Evolutionary conservation across 371 early-diverging fungal species (phyloP), one percentile per base, ranked within the genome.

Genomic region (Saksenaea oblongispora): DNA sequence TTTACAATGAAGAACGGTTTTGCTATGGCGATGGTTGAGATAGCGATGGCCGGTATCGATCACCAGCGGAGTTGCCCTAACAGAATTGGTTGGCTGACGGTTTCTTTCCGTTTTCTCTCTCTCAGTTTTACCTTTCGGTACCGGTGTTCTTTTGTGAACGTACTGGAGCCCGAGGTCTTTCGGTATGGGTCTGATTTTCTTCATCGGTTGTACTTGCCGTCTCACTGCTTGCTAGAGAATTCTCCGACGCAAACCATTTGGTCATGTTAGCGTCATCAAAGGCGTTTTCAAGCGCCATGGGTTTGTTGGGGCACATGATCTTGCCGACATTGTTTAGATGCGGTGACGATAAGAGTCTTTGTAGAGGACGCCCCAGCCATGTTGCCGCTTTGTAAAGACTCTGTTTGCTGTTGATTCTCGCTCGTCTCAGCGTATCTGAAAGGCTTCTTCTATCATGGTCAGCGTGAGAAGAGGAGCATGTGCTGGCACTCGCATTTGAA

Each of bases 321-420:
- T 22, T n/a, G 24, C 51, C 22, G 22, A 47, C 51, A 3, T 47
- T 17, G 22, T 47, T 17, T 3, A 47, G 51, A 10, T 47, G 51
- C 15, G 59, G 59, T 27, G 61, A 35, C 2, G 54, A 34, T 18
- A 61, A 27, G 4, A 61, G 28, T 47, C 56, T 63, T 14, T 55
- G 41, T 3, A 63, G 34, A 0, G 63, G 63, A 8, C 28, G 56
- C 3, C 63, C 63, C 18, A 63, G 47, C 63, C 63, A 63, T 27
- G 63, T 63, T 18, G 65, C 61, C 8, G 61, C 61, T 37, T 34
- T 28, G 15, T 36, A 53, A 5, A 61, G 51, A 3, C 24, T n/a
- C 7, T 18, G n/a, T 22, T 47, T 47, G 51, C 51, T 47, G 17
- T 22, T 22, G 17, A 22, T 10, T 47, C 24, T 47, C 2, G 51